Base-by-base conservation (phyloP, 208 protist species). In the Wallacemonas sp. region DNA sequence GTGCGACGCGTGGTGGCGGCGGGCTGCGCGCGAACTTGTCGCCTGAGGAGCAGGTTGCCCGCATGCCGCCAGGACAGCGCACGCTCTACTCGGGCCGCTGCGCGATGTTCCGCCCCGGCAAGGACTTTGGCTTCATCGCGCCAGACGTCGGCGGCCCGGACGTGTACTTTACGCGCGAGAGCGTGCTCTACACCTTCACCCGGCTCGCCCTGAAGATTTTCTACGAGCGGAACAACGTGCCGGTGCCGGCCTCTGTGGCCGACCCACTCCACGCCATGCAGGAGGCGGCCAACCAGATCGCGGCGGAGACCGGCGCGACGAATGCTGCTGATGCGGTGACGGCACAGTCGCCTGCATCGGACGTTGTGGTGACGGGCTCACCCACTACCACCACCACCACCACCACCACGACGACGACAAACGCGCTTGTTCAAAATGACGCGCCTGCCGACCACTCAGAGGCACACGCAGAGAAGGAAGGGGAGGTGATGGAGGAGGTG, bases 51-150 rank as follows among this genome's bases (percentile, higher is more conserved):
- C 88, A 94, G 60, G 74, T 90, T 29, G 65, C 48, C 8, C 67
- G 80, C 17, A 88, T 94, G 85, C 82, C 74, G 0, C 88, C 88
- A 0, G 83, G 82, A n/a, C 46, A 82, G 24, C 72, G 74, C 21
- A 71, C 55, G 16, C 54, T 81, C 19, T 84, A 91, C 72, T 60
- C 65, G 4, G 89, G 89, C 6, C 32, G 58, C 23, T 88, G 81
- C 55, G 89, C 81, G 46, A 82, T 88, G 74, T 86, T 90, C 30
- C 83, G 83, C 9, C 61, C 69, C 12, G 68, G 56, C 23, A 90
- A 90, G 38, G 77, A 73, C 39, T 95, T 91, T 65, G 89, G 89
- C 49, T 95, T 95, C 54, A 68, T 95, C 54, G 61, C 81, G 17
- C 85, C 89, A 2, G 80, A 87, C 38, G 11, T 88, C 1, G 89